Evolutionary conservation across 768 basidiomycete genomes (phyloP).

Genomic region (Sarcomyxa edulis): DNA sequence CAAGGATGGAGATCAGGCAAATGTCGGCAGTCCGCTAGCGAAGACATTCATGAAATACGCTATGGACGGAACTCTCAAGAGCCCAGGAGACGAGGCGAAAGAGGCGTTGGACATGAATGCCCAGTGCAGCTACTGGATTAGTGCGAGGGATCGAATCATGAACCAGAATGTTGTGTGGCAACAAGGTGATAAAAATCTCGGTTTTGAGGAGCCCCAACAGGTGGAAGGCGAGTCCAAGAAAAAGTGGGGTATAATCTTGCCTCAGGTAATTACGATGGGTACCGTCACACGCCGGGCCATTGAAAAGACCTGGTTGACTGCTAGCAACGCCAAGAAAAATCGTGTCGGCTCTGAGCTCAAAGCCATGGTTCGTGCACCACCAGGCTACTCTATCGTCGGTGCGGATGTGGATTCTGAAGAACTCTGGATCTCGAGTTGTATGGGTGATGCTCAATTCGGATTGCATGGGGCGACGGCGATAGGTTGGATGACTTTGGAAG

Average conservation of each 20-base stretch:
- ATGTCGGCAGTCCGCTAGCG: slow-evolving; percentile 89
- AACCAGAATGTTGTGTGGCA: slow-evolving; percentile 95
- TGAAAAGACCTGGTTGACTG: slow-evolving; percentile 97
- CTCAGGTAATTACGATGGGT: slow-evolving; percentile 97
- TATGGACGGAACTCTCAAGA: slow-evolving; percentile 81
- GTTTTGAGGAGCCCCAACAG: slow-evolving; percentile 28
- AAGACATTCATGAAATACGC: slow-evolving; percentile 89
- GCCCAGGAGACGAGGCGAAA: slow-evolving; percentile 74
- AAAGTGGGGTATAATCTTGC: slow-evolving; percentile 89
- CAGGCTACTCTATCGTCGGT: slow-evolving; percentile 91
- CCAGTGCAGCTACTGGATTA: slow-evolving; percentile 97
- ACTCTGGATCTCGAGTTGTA: slow-evolving; percentile 96
- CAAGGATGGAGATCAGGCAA: slow-evolving; percentile 90
- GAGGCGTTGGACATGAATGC: slow-evolving; percentile 90
- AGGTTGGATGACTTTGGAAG: slow-evolving; percentile 99
- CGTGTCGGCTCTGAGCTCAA: slow-evolving; percentile 98
- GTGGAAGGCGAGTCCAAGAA: slow-evolving; percentile 20
- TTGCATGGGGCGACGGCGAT: slow-evolving; percentile 94
- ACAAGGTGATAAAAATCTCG: slow-evolving; percentile 43
- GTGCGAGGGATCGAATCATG: slow-evolving; percentile 83
- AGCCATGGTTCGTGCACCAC: slow-evolving; percentile 93
- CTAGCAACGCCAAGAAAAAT: slow-evolving; percentile 96
- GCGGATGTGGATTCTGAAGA: slow-evolving; percentile 99
- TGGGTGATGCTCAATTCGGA: slow-evolving; percentile 98
- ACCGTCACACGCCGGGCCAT: slow-evolving; percentile 97